Percentiles rank a stretch among this genome's conserved stretches.
These are phyloP conservation scores for Aquilaria malaccensis DNA, from an alignment of 345 rosid species.

Conservation along the genomic window DNA sequence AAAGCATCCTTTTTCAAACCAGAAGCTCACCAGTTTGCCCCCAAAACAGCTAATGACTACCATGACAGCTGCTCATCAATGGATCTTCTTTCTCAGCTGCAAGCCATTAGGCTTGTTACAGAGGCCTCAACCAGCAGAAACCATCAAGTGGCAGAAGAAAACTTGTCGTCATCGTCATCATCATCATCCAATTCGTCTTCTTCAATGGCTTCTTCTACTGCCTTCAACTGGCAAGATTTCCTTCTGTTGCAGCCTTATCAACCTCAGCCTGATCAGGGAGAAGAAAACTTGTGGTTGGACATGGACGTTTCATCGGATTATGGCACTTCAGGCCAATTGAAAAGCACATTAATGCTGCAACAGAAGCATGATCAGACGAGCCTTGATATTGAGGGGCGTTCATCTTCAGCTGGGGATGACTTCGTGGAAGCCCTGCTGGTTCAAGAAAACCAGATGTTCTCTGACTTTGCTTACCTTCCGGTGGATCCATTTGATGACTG, in stretches of 20 bases:
- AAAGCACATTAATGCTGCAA: slow-evolving; percentile 14
- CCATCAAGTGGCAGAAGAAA: slow-evolving; percentile 20
- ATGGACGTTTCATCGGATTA: slow-evolving; percentile 19
- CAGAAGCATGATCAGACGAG: slow-evolving; percentile 8
- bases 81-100: slow-evolving; percentile 68
- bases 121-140: slow-evolving; percentile 35
- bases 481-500: slow-evolving; percentile 35
- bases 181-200: slow-evolving; percentile 42
- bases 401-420: slow-evolving; percentile 24
- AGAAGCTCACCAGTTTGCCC: slow-evolving; percentile 17
- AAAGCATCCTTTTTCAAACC: slow-evolving; percentile 17
- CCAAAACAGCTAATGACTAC: slow-evolving; percentile 9
- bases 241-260: slow-evolving; percentile 46
- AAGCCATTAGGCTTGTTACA: slow-evolving; percentile 61
- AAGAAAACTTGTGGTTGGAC: slow-evolving; percentile 12
- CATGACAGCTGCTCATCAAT: slow-evolving; percentile 27
- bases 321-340: slow-evolving; percentile 12
- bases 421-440: slow-evolving; percentile 67
- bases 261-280: slow-evolving; percentile 16
- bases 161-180: slow-evolving; percentile 27
- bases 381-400: slow-evolving; percentile 16
- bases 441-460: slow-evolving; percentile 56
- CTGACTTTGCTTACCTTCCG: slow-evolving; percentile 49
- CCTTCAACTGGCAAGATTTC: slow-evolving; percentile 75
- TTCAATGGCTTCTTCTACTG: slow-evolving; percentile 35